phyloP scores from a whole-genome alignment of 805 yeast genomes.

The Priceomyces melissophilus region DNA sequence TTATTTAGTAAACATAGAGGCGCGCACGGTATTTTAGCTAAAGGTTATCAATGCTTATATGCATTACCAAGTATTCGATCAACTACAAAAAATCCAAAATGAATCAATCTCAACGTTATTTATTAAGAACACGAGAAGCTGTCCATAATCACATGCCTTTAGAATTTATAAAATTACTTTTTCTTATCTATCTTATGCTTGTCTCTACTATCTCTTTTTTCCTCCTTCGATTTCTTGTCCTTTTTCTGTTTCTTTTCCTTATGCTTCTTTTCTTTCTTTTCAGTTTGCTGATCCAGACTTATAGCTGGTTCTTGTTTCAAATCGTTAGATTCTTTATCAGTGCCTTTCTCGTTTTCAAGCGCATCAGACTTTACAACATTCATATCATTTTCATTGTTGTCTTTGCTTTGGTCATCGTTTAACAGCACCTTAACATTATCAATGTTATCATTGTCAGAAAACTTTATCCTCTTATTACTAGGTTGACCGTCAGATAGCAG shows the following conservation, averaged over 20 bases:
- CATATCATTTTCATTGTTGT: constrained; percentile 12
- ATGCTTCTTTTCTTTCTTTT: constrained; percentile 11
- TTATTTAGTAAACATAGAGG: no score
- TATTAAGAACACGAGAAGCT: not conserved
- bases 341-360: constrained; percentile 10
- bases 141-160: not conserved
- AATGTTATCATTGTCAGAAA: constrained; percentile 5
- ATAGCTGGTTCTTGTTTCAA: constrained; percentile 12
- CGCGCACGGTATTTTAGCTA: no score
- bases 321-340: constrained; percentile 11
- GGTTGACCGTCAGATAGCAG: constrained; percentile 7
- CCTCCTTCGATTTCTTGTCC: constrained; percentile 10
- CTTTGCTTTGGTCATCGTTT: constrained; percentile 12
- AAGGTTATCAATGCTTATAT: no score
- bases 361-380: constrained; percentile 15
- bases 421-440: constrained; percentile 24
- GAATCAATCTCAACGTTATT: no score
- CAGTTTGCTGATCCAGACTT: constrained; percentile 12
- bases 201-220: constrained; percentile 16
- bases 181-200: constrained; percentile 21
- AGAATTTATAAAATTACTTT: constrained; percentile 4
- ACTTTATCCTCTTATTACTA: constrained; percentile 21
- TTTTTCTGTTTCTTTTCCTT: constrained; percentile 9
- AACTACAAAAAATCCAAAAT: no score
- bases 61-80: no score